These are phyloP conservation scores for Fusarium anthophilum DNA, from an alignment of 2,329 filamentous ascomycete species.

Conservation along the genomic window DNA sequence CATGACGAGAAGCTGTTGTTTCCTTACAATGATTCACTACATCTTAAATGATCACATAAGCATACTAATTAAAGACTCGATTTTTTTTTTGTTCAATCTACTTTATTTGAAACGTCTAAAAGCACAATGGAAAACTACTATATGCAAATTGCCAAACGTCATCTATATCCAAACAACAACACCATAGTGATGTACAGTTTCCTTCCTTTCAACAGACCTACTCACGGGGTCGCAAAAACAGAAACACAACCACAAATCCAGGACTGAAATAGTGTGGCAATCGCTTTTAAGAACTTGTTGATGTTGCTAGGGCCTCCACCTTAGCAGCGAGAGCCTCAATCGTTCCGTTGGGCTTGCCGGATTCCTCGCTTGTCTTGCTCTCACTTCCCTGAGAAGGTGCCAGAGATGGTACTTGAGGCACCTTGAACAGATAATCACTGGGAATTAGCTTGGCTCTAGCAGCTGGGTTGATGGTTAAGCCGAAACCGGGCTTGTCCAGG, in stretches of 20 bases:
- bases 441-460: conserved; percentile 77
- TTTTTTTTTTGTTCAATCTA: neutral
- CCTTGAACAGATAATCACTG: conserved; percentile 76
- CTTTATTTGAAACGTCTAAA: neutral
- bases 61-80: neutral
- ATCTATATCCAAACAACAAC: neutral
- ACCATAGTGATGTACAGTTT: neutral
- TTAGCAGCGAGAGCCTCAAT: conserved; percentile 48
- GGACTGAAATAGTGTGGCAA: neutral
- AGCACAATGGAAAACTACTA: neutral
- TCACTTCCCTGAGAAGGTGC: conserved; percentile 44
- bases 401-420: conserved; percentile 63
- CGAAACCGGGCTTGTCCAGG: conserved; percentile 90
- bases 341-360: conserved; percentile 35
- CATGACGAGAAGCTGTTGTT: neutral
- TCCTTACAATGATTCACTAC: neutral
- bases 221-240: conserved; percentile 2
- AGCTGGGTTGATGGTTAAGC: conserved; percentile 83
- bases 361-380: conserved; percentile 20
- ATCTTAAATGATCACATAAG: neutral
- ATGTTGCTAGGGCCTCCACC: conserved; percentile 47
- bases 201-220: neutral
- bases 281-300: conserved; percentile 1
- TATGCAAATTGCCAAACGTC: neutral
- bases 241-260: neutral